Conservation (phyloP, 805 yeast genomes). For the Yarrowia sp. region DNA sequence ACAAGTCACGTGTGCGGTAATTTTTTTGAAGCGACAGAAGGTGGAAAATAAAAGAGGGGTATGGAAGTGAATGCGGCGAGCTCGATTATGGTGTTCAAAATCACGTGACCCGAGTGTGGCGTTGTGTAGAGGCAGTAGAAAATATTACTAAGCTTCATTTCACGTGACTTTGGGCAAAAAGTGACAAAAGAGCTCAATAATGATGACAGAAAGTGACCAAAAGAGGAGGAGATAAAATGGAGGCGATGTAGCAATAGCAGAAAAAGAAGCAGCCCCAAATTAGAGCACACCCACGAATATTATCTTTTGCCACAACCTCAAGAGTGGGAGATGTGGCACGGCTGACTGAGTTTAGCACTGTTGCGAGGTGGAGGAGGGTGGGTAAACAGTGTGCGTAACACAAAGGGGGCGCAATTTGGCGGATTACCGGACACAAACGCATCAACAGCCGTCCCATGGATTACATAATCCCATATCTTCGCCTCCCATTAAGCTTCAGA, state of each 20-base stretch:
- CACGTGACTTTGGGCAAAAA: conserved; percentile 1
- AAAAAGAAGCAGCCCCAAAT: too few relatives aligned
- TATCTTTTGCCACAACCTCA: too few relatives aligned
- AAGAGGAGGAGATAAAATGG: too few relatives aligned
- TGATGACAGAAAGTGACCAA: not conserved
- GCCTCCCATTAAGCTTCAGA: not conserved
- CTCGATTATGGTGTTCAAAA: not conserved
- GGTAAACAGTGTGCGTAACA: not conserved
- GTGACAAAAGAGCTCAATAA: not conserved
- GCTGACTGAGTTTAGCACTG: conserved; percentile 7
- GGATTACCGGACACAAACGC: too few relatives aligned
- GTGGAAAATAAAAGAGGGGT: not conserved
- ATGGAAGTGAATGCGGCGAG: not conserved
- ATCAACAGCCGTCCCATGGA: too few relatives aligned
- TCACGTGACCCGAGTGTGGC: not conserved
- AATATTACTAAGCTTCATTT: not conserved
- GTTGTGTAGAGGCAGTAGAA: not conserved
- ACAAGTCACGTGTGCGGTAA: conserved; percentile 9
- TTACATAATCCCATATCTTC: not conserved
- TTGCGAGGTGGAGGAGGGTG: not conserved
- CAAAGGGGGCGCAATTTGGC: too few relatives aligned
- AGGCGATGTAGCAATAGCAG: too few relatives aligned
- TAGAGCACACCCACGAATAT: too few relatives aligned
- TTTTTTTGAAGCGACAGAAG: too few relatives aligned
- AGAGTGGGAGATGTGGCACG: not conserved